phyloP scores from a whole-genome alignment of 495 filamentous ascomycete genomes.

The Pseudevernia furfuracea region DNA sequence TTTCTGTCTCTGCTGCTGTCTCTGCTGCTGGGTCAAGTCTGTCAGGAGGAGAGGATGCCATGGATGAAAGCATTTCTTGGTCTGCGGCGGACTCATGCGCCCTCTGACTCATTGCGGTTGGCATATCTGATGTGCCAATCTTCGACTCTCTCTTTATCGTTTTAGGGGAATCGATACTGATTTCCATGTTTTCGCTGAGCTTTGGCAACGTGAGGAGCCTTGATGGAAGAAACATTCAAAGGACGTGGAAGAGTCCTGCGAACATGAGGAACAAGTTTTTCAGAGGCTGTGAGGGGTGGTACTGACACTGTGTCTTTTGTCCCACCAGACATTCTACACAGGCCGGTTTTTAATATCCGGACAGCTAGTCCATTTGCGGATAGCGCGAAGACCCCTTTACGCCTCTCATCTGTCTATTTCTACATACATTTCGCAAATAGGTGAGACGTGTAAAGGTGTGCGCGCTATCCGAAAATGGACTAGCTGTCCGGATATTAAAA shows the following conservation, averaged over 20 bases:
- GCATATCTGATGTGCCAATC: too few species aligned
- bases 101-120: neutral
- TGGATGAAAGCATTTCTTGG: neutral
- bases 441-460: too few species aligned
- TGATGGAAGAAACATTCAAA: constrained; percentile 5
- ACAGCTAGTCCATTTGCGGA: too few species aligned
- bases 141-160: neutral
- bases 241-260: neutral
- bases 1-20: neutral
- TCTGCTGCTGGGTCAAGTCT: neutral
- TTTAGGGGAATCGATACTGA: neutral
- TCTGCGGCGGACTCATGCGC: neutral
- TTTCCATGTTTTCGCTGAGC: neutral
- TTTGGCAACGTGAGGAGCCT: constrained; percentile 1
- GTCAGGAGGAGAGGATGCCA: neutral
- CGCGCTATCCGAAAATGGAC: too few species aligned
- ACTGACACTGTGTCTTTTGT: neutral
- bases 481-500: too few species aligned
- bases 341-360: too few species aligned
- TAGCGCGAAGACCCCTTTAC: too few species aligned
- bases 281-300: neutral
- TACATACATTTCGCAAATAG: too few species aligned
- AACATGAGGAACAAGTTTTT: neutral
- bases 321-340: neutral
- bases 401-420: too few species aligned